Base-by-base conservation (phyloP, 352 stramenopile species). In the Globisporangium perplexum region DNA sequence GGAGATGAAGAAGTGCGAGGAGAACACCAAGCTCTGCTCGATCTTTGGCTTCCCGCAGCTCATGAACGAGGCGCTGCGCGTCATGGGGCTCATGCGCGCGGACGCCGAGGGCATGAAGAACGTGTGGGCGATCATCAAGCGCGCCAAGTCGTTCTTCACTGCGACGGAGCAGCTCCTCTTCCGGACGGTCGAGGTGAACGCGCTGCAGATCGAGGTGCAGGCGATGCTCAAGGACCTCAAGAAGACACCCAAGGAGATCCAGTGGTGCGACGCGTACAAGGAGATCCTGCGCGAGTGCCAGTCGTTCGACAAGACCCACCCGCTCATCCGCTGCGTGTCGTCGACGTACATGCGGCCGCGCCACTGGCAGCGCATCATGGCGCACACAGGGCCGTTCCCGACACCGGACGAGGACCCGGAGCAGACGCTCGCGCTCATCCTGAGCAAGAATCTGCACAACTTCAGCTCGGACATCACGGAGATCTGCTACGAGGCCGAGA, bases 401-500 rank as follows among this genome's bases (percentile, higher is more conserved):
- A 94, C 90, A 17, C 95, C 93, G 0, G 93, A 97, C 46, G 83
- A 97, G 60, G 88, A 98, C 53, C 87, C 93, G 1, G 68, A 94
- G n/a, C 77, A 98, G 48, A 72, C 80, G 11, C 79, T 98, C 0
- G 92, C 87, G 20, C 67, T 95, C 36, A 83, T 98, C 22, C 53
- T 98, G 48, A 90, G 74, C 55, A 93, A 98, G 35, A 96, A 98
- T 53, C 69, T 98, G 18, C 88, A 98, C 59, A 89, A 95, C 54
- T 98, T 96, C 61, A 96, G 84, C 60, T 88, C 86, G 18, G 91
- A 98, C 30, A 96, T 98, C 41, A 96, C 97, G 28, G 95, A 98
- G 56, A 98, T 98, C 62, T 96, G 85, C 55, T 97, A 98, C 67
- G 89, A 98, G 72, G 95, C 93, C 6, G 88, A 95, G 43, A 98